phyloP scores from a whole-genome alignment of 352 stramenopile genomes.

The Phytophthora citricola region DNA sequence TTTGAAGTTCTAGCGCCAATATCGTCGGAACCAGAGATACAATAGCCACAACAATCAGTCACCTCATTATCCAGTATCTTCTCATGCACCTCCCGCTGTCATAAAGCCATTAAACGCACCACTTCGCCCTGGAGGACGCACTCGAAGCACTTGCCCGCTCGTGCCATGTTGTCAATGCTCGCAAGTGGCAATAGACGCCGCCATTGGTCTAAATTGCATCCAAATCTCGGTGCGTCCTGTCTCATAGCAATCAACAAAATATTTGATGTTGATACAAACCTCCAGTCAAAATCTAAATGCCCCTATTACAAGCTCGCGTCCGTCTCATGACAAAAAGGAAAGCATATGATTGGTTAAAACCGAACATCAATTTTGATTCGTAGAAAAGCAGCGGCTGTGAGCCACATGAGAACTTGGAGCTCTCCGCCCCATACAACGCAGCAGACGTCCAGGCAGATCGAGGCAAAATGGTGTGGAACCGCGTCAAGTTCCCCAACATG shows the following conservation, averaged over 20 bases:
- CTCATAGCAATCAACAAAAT: no score
- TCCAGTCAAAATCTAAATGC: no score
- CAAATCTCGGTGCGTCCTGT: no score
- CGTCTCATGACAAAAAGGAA: no score
- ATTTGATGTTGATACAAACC: no score
- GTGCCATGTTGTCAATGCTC: conserved; percentile 49
- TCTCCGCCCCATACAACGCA: not conserved
- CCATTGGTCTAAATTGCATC: conserved; percentile 38
- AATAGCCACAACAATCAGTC: conserved; percentile 1
- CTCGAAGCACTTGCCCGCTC: conserved; percentile 82
- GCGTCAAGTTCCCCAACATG: conserved; percentile 90
- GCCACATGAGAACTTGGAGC: conserved; percentile 14
- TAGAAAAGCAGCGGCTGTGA: conserved; percentile 27
- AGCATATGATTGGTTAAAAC: no score
- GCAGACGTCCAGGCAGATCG: conserved; percentile 15
- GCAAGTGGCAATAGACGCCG: not conserved
- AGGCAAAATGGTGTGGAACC: conserved; percentile 83
- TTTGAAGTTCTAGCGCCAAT: conserved; percentile 70
- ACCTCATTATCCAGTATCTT: not conserved
- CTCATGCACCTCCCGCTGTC: not conserved
- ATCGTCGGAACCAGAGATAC: not conserved
- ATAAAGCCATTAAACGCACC: conserved; percentile 40
- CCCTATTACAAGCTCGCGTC: no score
- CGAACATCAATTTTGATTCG: conserved; percentile 9
- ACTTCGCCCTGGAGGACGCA: conserved; percentile 85